These are phyloP conservation scores for Pichia sp. DNA, from an alignment of 1,139 yeast species.

Conservation along the genomic window DNA sequence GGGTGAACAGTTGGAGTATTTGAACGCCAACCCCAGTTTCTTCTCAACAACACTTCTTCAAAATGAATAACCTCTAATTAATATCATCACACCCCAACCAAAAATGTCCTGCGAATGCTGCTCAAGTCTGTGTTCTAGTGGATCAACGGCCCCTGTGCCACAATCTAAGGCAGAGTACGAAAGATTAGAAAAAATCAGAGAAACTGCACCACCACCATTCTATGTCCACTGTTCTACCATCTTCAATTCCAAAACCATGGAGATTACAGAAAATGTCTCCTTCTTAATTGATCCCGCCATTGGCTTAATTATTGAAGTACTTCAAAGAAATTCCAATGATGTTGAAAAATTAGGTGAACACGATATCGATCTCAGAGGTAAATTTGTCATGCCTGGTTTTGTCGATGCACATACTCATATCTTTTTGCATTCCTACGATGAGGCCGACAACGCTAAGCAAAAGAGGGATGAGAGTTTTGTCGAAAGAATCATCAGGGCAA, in stretches of 20 bases:
- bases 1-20: too few relatives aligned
- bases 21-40: too few relatives aligned
- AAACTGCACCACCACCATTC: constrained; percentile 20
- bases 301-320: constrained; percentile 22
- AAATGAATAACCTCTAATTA: too few relatives aligned
- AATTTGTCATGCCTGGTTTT: constrained; percentile 27
- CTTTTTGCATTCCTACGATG: constrained; percentile 29
- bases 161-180: constrained; percentile 22
- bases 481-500: constrained; percentile 27
- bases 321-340: constrained; percentile 10
- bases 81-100: too few relatives aligned
- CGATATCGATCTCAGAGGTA: constrained; percentile 27
- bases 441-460: constrained; percentile 26
- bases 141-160: constrained; percentile 19
- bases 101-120: constrained; percentile 22
- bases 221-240: constrained; percentile 21
- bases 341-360: constrained; percentile 2
- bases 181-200: constrained; percentile 18
- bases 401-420: constrained; percentile 31
- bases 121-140: constrained; percentile 14
- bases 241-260: constrained; percentile 21
- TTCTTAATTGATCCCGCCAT: constrained; percentile 23
- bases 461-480: constrained; percentile 29
- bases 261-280: constrained; percentile 17
- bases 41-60: too few relatives aligned